phyloP scores from a whole-genome alignment of 2,329 filamentous ascomycete species.

The Aspergillus brasiliensis region DNA sequence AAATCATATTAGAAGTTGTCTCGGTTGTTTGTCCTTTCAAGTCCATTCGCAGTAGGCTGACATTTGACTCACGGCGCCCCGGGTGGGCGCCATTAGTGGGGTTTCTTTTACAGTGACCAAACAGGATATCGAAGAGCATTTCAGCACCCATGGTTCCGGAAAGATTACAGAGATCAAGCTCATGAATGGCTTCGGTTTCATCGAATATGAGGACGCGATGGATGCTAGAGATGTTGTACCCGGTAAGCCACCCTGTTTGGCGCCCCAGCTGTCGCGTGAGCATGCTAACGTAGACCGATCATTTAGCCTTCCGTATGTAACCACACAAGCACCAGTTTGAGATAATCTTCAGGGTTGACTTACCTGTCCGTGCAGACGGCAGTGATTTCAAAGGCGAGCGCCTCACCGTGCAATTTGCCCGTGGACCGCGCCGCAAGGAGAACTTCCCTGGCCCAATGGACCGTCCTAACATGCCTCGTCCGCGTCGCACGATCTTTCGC shows the following conservation, averaged over 20 bases:
- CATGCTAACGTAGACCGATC: conserved; percentile 21
- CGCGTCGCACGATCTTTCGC: conserved; percentile 89
- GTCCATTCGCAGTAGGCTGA: conserved; percentile 32
- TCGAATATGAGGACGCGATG: conserved; percentile 98
- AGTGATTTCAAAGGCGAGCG: conserved; percentile 98
- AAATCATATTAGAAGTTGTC: conserved; percentile 17
- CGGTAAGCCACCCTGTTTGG: conserved; percentile 62
- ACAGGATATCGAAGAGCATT: conserved; percentile 93
- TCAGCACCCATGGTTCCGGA: conserved; percentile 91
- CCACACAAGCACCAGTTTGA: conserved; percentile 62
- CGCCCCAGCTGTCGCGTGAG: conserved; percentile 9
- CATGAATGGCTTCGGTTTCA: conserved; percentile 99
- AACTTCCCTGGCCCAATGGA: conserved; percentile 65
- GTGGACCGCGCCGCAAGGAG: conserved; percentile 74
- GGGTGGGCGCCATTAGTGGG: conserved; percentile 26
- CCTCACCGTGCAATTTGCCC: conserved; percentile 96
- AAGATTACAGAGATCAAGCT: conserved; percentile 99
- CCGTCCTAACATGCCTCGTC: conserved; percentile 69
- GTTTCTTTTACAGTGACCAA: conserved; percentile 75
- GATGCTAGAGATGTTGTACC: conserved; percentile 98
- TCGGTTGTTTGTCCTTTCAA: conserved; percentile 24
- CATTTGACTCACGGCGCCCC: conserved; percentile 30
- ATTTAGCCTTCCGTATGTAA: conserved; percentile 59
- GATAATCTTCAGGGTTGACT: conserved; percentile 37
- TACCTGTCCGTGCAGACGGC: conserved; percentile 66